These are phyloP conservation scores for Nicotiana benthamiana DNA, from an alignment of 257 asterid species.

Conservation along the genomic window DNA sequence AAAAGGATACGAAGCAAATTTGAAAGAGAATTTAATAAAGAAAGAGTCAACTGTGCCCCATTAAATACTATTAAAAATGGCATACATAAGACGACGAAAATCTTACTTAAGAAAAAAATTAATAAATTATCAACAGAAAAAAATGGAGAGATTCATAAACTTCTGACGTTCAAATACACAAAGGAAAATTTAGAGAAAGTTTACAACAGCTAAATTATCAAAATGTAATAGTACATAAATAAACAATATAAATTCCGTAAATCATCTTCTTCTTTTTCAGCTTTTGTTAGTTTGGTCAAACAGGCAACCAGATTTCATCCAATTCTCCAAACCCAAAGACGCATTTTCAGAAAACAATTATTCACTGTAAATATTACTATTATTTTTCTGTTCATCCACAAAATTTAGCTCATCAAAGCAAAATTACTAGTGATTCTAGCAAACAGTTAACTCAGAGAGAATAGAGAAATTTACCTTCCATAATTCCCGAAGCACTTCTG, in stretches of 20 bases:
- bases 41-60: background rate
- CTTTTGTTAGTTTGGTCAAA: background rate
- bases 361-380: background rate
- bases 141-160: background rate
- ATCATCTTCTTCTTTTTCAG: background rate
- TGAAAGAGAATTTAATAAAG: background rate
- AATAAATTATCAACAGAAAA: background rate
- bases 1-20: background rate
- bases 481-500: conserved; percentile 48
- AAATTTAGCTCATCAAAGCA: background rate
- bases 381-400: background rate
- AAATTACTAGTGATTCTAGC: too few relatives aligned
- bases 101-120: background rate
- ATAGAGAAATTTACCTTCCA: conserved; percentile 49
- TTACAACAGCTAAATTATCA: background rate
- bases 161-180: background rate
- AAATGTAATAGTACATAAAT: background rate
- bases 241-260: background rate
- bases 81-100: background rate
- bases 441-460: background rate
- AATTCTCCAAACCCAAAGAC: background rate
- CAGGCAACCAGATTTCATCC: background rate
- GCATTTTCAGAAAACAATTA: background rate
- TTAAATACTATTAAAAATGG: background rate
- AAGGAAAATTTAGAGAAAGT: background rate